phyloP scores from a whole-genome alignment of 2,329 filamentous ascomycete species.

The Exophiala viscosa region DNA sequence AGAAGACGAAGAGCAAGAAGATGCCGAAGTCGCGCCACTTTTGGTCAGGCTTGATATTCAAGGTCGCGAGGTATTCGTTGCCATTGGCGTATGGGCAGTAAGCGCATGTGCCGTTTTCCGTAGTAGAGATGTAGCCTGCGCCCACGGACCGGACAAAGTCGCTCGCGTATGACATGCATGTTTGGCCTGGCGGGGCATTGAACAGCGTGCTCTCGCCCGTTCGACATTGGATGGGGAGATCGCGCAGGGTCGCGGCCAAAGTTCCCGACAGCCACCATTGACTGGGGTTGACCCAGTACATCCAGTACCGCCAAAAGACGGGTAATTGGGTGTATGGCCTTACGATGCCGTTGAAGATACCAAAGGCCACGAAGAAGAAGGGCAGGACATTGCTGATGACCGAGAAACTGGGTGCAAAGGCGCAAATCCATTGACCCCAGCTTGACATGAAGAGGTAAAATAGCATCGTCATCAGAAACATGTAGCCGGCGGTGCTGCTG shows the following conservation, averaged over 20 bases:
- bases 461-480: constrained; percentile 72
- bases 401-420: constrained; percentile 74
- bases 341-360: constrained; percentile 72
- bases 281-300: constrained; percentile 64
- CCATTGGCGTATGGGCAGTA: constrained; percentile 68
- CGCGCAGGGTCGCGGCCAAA: constrained; percentile 59
- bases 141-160: constrained; percentile 48
- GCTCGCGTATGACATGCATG: constrained; percentile 62
- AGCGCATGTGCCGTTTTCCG: constrained; percentile 58
- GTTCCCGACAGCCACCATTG: constrained; percentile 72
- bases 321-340: constrained; percentile 62
- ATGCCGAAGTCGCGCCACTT: constrained; percentile 73
- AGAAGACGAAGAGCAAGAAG: constrained; percentile 66
- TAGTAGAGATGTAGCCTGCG: constrained; percentile 57
- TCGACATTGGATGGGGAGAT: constrained; percentile 51
- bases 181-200: constrained; percentile 60
- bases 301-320: constrained; percentile 25
- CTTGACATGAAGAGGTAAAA: constrained; percentile 72
- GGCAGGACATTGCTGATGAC: constrained; percentile 71
- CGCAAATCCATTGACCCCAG: constrained; percentile 82
- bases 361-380: constrained; percentile 73
- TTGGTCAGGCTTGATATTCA: constrained; percentile 54
- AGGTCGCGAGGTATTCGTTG: constrained; percentile 60
- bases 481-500: constrained; percentile 65
- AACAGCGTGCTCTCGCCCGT: constrained; percentile 61